A percentile compares a stretch with the other conserved stretches of the same genome.
Conservation (phyloP, 2,329 filamentous ascomycete genomes). For the Colletotrichum tamarilloi region DNA sequence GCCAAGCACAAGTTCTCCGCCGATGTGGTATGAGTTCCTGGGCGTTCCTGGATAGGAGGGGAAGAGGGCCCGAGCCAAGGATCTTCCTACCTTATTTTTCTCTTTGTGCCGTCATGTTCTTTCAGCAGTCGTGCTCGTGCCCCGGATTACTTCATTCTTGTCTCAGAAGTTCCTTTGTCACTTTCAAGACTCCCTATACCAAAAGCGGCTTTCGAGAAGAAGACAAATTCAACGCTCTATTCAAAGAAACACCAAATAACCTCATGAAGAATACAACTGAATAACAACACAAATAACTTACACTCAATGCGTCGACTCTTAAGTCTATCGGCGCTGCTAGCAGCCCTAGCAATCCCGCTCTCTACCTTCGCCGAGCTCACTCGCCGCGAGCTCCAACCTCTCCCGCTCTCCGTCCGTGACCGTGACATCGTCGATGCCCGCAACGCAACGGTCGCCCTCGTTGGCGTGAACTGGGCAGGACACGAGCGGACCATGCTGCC, state of each 20-base stretch:
- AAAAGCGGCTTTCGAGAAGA: not conserved
- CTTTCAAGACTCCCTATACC: not conserved
- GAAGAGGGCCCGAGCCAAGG: not conserved
- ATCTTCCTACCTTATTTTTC: not conserved
- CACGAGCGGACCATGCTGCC: conserved; percentile 66
- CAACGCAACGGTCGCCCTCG: conserved; percentile 53
- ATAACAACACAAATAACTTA: not conserved
- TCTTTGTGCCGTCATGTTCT: not conserved
- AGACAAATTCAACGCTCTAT: not conserved
- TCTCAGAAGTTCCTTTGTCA: not conserved
- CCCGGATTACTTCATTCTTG: not conserved
- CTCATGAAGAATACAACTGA: not conserved
- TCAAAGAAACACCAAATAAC: not conserved
- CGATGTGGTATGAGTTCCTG: not conserved
- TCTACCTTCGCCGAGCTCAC: not conserved
- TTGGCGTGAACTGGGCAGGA: conserved; percentile 65
- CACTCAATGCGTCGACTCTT: conserved; percentile 2
- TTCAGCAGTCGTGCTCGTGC: not conserved
- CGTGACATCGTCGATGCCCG: conserved; percentile 61
- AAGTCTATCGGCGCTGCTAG: not conserved
- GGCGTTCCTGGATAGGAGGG: not conserved
- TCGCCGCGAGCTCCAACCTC: not conserved
- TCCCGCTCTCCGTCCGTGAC: conserved; percentile 20
- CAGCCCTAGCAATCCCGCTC: conserved; percentile 26
- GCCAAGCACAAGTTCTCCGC: not conserved